Evolutionary conservation across 202 grass and related monocot species (phyloP).

Genomic region (Zizania palustris): DNA sequence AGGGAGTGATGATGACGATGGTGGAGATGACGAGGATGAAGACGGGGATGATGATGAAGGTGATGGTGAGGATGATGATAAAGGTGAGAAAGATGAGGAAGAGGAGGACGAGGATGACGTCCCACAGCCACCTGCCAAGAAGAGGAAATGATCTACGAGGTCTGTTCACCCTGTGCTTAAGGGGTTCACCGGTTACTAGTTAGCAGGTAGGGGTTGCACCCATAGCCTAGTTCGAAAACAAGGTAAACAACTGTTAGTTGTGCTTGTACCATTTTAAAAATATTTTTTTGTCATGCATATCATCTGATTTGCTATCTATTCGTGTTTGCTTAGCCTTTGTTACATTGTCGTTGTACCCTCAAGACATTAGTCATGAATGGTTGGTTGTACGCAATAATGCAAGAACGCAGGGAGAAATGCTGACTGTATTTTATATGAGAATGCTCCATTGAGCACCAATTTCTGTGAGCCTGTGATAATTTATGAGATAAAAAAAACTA

Average conservation of each 20-base stretch:
- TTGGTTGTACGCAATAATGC: neutral
- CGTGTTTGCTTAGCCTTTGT: constrained; percentile 7
- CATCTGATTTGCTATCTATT: constrained; percentile 31
- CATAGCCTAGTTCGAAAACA: constrained; percentile 48
- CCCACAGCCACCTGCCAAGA: constrained; percentile 50
- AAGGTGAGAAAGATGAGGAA: neutral
- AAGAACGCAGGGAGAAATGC: neutral
- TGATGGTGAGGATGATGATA: neutral
- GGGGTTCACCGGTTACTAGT: constrained; percentile 38
- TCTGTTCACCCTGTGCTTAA: constrained; percentile 25
- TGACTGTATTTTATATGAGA: no score
- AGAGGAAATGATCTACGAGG: constrained; percentile 45
- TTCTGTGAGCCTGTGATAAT: no score
- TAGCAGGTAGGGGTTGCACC: constrained; percentile 35
- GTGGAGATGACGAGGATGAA: constrained; percentile 21
- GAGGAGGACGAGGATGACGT: constrained; percentile 37
- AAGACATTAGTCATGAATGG: neutral
- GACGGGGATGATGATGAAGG: neutral
- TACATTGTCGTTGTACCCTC: neutral
- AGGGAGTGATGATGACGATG: constrained; percentile 37
- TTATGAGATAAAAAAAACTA: neutral
- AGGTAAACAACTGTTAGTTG: constrained; percentile 38
- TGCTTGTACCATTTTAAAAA: constrained; percentile 47
- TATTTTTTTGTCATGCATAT: constrained; percentile 29
- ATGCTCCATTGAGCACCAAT: no score